Evolutionary conservation across 352 stramenopile genomes (phyloP).

Genomic region (Pythium dissotocum): DNA sequence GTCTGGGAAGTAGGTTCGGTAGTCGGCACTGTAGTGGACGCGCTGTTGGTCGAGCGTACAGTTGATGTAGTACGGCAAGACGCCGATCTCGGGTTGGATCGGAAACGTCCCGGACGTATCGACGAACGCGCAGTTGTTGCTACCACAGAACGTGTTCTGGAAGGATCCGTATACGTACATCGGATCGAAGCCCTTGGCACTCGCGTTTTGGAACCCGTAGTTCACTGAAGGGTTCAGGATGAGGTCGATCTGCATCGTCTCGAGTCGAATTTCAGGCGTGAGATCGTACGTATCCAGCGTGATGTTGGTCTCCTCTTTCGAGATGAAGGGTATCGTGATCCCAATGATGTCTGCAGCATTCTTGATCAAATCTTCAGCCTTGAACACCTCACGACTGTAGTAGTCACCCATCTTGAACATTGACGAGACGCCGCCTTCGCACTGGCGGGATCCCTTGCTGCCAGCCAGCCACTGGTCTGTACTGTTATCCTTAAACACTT

Average conservation of each 20-base stretch:
- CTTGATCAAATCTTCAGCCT: too few species aligned
- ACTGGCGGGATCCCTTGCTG: too few species aligned
- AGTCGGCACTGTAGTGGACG: conserved; percentile 47
- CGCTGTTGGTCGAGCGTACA: conserved; percentile 31
- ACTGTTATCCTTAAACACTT: too few species aligned
- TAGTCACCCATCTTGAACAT: too few species aligned
- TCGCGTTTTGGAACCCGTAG: conserved; percentile 5
- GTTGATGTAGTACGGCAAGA: conserved; percentile 44
- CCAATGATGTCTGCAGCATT: too few species aligned
- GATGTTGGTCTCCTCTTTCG: conserved; percentile 4
- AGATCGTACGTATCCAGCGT: conserved; percentile 22
- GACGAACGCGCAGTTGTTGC: conserved; percentile 40
- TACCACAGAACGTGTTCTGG: conserved; percentile 35
- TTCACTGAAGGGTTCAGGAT: neutral
- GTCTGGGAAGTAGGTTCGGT: conserved; percentile 36
- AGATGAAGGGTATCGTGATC: too few species aligned
- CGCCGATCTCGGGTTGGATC: conserved; percentile 39
- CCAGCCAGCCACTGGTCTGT: too few species aligned
- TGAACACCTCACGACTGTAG: too few species aligned
- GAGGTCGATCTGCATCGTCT: conserved; percentile 21
- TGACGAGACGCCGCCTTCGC: too few species aligned
- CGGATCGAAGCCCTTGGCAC: conserved; percentile 6
- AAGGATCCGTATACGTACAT: conserved; percentile 31
- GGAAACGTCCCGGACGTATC: conserved; percentile 34
- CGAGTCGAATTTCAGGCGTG: conserved; percentile 14